phyloP scores from a whole-genome alignment of 2,329 filamentous ascomycete genomes.

The Phoma sp. region DNA sequence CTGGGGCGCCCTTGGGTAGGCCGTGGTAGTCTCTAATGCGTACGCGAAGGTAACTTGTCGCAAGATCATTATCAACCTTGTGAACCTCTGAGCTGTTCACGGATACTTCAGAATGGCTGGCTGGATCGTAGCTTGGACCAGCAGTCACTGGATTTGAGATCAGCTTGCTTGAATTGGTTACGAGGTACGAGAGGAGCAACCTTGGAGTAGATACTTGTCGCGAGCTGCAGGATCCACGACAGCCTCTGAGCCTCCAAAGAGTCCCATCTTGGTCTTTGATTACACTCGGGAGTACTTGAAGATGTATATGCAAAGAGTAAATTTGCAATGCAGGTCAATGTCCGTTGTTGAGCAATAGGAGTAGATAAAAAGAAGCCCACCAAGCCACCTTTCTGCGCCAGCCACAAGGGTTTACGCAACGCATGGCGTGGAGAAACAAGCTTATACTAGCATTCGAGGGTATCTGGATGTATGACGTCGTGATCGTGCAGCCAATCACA shows the following conservation, averaged over 20 bases:
- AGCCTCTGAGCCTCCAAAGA: conserved; percentile 15
- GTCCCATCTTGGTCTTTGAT: background rate
- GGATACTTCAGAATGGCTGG: conserved; percentile 38
- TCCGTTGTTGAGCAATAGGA: background rate
- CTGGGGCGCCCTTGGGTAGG: conserved; percentile 38
- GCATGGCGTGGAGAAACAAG: background rate
- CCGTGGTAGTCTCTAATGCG: conserved; percentile 47
- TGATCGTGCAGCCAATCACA: conserved; percentile 10
- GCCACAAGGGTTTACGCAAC: background rate
- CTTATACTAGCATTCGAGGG: background rate
- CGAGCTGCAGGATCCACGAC: conserved; percentile 39
- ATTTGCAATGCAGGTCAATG: no score
- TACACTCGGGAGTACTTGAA: background rate
- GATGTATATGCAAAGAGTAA: no score
- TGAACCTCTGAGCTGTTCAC: conserved; percentile 39
- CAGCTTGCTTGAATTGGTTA: background rate
- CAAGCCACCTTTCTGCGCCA: background rate
- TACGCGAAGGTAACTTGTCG: conserved; percentile 41
- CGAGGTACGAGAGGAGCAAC: conserved; percentile 1
- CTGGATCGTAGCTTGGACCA: conserved; percentile 41
- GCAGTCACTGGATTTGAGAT: conserved; percentile 35
- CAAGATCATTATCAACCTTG: conserved; percentile 35
- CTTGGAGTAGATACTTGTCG: conserved; percentile 47
- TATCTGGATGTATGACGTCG: conserved; percentile 14
- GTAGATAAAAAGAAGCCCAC: background rate